phyloP scores from a whole-genome alignment of 768 basidiomycete species.

The Paxillus ammoniavirescens region DNA sequence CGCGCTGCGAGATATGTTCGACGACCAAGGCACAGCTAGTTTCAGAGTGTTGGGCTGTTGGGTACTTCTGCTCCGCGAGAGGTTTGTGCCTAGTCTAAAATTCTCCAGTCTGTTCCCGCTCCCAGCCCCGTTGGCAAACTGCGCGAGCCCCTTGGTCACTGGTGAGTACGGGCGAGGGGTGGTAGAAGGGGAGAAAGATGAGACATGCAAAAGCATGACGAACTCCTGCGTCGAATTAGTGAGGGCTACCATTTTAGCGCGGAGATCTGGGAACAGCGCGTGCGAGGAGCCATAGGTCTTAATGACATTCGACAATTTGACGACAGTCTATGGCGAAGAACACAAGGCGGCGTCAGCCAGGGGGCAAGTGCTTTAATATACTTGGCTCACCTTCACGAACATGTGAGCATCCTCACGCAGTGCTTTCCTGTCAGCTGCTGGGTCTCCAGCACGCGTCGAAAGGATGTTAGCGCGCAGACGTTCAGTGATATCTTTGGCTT shows the following conservation, averaged over 20 bases:
- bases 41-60: slow-evolving; percentile 46
- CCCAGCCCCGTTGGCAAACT: slow-evolving; percentile 6
- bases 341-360: not conserved
- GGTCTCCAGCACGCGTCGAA: slow-evolving; percentile 55
- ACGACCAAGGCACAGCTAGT: slow-evolving; percentile 26
- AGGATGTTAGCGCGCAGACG: slow-evolving; percentile 59
- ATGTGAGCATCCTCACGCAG: slow-evolving; percentile 75
- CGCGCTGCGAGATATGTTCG: slow-evolving; percentile 52
- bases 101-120: slow-evolving; percentile 39
- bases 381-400: slow-evolving; percentile 72
- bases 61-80: slow-evolving; percentile 60
- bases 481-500: slow-evolving; percentile 63
- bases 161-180: slow-evolving; percentile 62
- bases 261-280: slow-evolving; percentile 58
- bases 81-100: slow-evolving; percentile 46
- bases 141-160: slow-evolving; percentile 34
- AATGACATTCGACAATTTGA: slow-evolving; percentile 71
- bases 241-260: slow-evolving; percentile 70
- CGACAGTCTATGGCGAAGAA: slow-evolving; percentile 54
- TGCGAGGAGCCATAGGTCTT: slow-evolving; percentile 59
- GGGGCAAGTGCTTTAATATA: not conserved
- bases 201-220: slow-evolving; percentile 81
- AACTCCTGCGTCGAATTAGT: slow-evolving; percentile 86
- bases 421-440: slow-evolving; percentile 53
- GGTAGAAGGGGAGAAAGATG: slow-evolving; percentile 67